Evolutionary conservation across 164 flowering plant genomes (phyloP).

Genomic region (Tinospora cordifolia): DNA sequence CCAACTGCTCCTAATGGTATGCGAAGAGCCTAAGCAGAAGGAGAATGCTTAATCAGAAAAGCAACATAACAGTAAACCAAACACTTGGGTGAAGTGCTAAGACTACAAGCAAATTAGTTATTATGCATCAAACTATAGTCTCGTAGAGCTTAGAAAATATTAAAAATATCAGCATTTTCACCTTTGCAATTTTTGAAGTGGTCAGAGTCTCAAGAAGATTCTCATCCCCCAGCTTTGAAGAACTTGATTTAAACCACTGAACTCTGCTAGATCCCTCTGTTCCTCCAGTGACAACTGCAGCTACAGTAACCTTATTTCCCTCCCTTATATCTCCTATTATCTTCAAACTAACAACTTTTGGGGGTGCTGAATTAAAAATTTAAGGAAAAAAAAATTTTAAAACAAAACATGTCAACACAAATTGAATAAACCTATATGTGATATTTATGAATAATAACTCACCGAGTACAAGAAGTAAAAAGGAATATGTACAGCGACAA

Average conservation of each 20-base stretch:
- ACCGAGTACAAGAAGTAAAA: background rate
- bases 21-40: constrained; percentile 65
- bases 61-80: background rate
- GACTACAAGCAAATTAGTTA: background rate
- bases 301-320: constrained; percentile 74
- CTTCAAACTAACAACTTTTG: constrained; percentile 65
- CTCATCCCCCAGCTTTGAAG: constrained; percentile 48
- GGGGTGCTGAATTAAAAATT: constrained; percentile 77
- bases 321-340: constrained; percentile 83
- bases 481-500: background rate
- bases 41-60: constrained; percentile 5
- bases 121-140: background rate
- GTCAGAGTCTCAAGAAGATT: constrained; percentile 68
- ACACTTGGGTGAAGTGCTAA: background rate
- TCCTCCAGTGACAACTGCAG: constrained; percentile 87
- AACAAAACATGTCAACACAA: background rate
- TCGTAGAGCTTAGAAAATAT: background rate
- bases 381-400: constrained; percentile 5
- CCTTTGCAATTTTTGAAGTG: constrained; percentile 89
- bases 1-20: constrained; percentile 95
- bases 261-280: constrained; percentile 94
- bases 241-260: constrained; percentile 87
- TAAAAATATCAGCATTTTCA: constrained; percentile 12
- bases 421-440: background rate
- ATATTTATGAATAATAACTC: background rate